phyloP scores from a whole-genome alignment of 2,329 filamentous ascomycete species.

The Colletotrichum sp. region DNA sequence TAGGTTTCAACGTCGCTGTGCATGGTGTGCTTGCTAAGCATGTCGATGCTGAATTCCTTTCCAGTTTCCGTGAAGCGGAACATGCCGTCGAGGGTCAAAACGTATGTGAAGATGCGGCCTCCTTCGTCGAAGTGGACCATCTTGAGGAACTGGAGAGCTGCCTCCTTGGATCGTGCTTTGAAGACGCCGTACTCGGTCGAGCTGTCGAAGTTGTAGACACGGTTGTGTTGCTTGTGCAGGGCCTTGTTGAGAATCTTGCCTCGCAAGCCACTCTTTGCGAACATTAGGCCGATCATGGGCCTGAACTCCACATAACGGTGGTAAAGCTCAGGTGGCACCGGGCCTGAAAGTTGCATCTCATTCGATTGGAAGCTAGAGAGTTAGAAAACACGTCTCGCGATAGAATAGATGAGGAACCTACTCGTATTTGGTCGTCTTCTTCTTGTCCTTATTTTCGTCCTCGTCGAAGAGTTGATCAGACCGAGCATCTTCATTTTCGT shows the following conservation, averaged over 20 bases:
- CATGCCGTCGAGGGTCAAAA: slow-evolving; percentile 84
- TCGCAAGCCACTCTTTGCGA: slow-evolving; percentile 76
- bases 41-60: slow-evolving; percentile 92
- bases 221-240: slow-evolving; percentile 86
- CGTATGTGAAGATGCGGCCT: slow-evolving; percentile 88
- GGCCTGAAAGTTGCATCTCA: slow-evolving; percentile 85
- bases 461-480: slow-evolving; percentile 23
- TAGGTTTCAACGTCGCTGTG: slow-evolving; percentile 92
- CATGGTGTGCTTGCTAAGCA: slow-evolving; percentile 96
- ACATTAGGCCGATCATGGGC: slow-evolving; percentile 89
- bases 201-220: slow-evolving; percentile 87
- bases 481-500: slow-evolving; percentile 55
- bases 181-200: slow-evolving; percentile 77
- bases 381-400: background rate
- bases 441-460: slow-evolving; percentile 39
- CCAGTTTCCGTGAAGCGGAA: slow-evolving; percentile 95
- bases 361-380: slow-evolving; percentile 82
- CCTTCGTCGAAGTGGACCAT: slow-evolving; percentile 88
- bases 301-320: slow-evolving; percentile 94
- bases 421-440: slow-evolving; percentile 76
- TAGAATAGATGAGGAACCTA: slow-evolving; percentile 42
- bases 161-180: slow-evolving; percentile 68
- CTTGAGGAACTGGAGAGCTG: slow-evolving; percentile 82
- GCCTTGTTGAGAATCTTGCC: slow-evolving; percentile 84
- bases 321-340: slow-evolving; percentile 80